Base-by-base conservation (phyloP, 805 yeast genomes). In the Lachancea dasiensis region DNA sequence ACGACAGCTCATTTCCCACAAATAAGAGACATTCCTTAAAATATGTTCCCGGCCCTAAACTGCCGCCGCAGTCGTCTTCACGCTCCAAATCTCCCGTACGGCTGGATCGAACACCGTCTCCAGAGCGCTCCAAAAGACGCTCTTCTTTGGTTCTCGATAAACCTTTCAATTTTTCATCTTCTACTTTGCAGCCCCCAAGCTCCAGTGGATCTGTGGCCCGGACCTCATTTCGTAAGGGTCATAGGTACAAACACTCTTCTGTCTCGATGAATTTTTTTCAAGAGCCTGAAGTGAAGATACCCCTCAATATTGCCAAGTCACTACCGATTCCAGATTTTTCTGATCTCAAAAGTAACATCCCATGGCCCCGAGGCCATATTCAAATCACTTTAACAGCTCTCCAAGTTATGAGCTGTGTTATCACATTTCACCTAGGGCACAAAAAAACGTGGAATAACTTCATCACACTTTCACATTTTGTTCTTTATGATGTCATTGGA, bases 231-330 rank as follows among this genome's bases (percentile, higher is more conserved):
- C 79, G 98, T 68, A 78, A 89, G 49, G 98, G 98, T 5, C 98
- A 90, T 61, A 74, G 90, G 49, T 90, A 90, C 58, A 90, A 90
- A 58, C 97, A 90, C 60, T 87, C 97, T 3, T 87, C 96, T 6
- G 95, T 90, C 5, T 86, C 95, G 4, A 83, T 90, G 92, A 89
- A 90, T 59, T 73, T 90, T 57, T 90, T 92, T 58, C 95, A 86
- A 60, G 97, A 90, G 54, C 95, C 97, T 1, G 82, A 87, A 11
- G 75, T 69, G 27, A 69, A 79, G 25, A 79, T 82, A 4, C 82
- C 87, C 1, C 72, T 80, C 47, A 85, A 87, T 13, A 77, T 87
- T 6, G 96, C 96, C 1, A 80, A 75, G 17, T 61, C 74, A 1
- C 53, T 64, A 29, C 73, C 73, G 6, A 63, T 69, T 1, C 73